phyloP scores from a whole-genome alignment of 306 rosid species.

The Hippophae gyantsensis region DNA sequence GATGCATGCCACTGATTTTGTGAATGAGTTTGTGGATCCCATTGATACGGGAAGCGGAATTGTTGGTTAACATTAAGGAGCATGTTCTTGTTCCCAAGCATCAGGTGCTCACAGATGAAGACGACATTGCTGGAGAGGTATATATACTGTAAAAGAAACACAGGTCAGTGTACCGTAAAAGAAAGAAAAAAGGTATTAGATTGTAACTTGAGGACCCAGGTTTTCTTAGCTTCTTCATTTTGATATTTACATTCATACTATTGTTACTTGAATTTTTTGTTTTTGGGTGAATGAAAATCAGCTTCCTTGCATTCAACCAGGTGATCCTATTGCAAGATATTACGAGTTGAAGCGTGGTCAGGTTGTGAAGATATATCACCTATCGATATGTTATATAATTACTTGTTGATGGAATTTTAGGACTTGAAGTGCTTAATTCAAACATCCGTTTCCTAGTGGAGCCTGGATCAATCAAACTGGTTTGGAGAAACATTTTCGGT shows the following conservation, averaged over 20 bases:
- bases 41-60: conserved; percentile 59
- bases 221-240: no score
- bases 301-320: conserved; percentile 80
- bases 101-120: conserved; percentile 46
- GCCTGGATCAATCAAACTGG: no score
- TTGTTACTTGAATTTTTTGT: not conserved
- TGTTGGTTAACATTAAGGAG: conserved; percentile 54
- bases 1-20: not conserved
- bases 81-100: conserved; percentile 76
- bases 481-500: no score
- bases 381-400: conserved; percentile 59
- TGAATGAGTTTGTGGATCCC: not conserved
- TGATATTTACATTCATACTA: not conserved
- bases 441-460: no score
- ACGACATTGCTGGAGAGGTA: conserved; percentile 76
- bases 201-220: no score
- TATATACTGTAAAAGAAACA: conserved; percentile 74
- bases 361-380: conserved; percentile 82
- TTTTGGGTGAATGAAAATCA: conserved; percentile 17
- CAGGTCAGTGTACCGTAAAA: conserved; percentile 58
- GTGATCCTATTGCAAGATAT: conserved; percentile 77
- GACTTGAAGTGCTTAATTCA: not conserved
- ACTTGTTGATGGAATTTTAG: not conserved
- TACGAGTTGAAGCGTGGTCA: conserved; percentile 87
- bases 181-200: no score